Evolutionary conservation across 2,329 filamentous ascomycete genomes (phyloP), one percentile per base, ranked within the genome.

Genomic region (Blastomyces parvus): DNA sequence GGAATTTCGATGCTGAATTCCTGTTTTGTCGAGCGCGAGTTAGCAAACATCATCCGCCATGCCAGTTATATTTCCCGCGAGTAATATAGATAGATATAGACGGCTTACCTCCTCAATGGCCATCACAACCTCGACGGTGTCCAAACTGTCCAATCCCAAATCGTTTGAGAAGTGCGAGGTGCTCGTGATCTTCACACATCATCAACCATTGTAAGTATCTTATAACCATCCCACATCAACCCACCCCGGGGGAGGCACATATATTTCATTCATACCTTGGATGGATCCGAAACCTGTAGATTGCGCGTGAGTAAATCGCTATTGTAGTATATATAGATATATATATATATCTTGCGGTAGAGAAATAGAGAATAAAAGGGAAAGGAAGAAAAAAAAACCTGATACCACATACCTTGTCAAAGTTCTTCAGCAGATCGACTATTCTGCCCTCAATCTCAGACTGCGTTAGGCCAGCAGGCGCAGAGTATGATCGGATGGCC

Each of bases 91-190:
- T n/a, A n/a, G n/a, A n/a, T n/a, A 17, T 48, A 19, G 27, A 19
- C 33, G 65, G 64, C 67, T 68, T 80, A 91, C 89, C 87, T 99
- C 94, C 85, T 99, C 94, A 80, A 99, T 97, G 69, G 94, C 94
- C 94, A 99, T 99, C 72, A 99, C 94, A 70, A 99, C 94, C 84
- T 99, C 94, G 68, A 99, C 94, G 67, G 94, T 97, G 79, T 99
- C 94, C 78, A 99, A 85, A 81, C 89, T 95, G 83, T 99, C 94
- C 73, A 99, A 83, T 69, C 92, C 94, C 68, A 99, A 89, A 80
- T 99, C 93, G 78, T 97, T 97, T 76, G 91, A 85, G 81, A 99
- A 99, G 85, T 97, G 92, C 64, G 93, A 88, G 62, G 82, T 83
- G 67, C 85, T 80, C 73, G 87, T 90, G 76, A 99, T 90, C 93